Evolutionary conservation across 2,329 filamentous ascomycete species (phyloP).

Genomic region (Penicillium expansum): DNA sequence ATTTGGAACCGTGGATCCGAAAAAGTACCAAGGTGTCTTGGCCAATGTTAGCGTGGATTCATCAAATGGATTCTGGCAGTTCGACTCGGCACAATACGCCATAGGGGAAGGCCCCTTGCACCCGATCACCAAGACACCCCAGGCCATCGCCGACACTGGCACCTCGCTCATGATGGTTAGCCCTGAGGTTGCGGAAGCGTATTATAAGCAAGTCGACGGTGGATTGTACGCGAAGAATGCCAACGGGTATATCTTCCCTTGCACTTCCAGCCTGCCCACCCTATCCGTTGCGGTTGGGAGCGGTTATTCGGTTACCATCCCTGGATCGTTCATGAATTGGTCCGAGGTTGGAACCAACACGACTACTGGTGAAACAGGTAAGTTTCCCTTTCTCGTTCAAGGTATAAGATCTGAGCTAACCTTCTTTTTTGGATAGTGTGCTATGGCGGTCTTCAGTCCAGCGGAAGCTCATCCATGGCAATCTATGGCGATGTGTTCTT

Average conservation of each 20-base stretch:
- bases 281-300: constrained; percentile 55
- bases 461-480: constrained; percentile 54
- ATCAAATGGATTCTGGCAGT: constrained; percentile 67
- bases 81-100: constrained; percentile 56
- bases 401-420: background rate
- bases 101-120: constrained; percentile 49
- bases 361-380: constrained; percentile 39
- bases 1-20: constrained; percentile 67
- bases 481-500: constrained; percentile 63
- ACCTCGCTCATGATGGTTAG: constrained; percentile 65
- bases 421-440: constrained; percentile 43
- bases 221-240: constrained; percentile 46
- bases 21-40: constrained; percentile 62
- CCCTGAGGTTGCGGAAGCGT: constrained; percentile 55
- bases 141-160: constrained; percentile 66
- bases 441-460: constrained; percentile 60
- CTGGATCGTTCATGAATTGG: constrained; percentile 57
- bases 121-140: constrained; percentile 29
- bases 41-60: constrained; percentile 61
- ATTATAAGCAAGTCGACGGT: constrained; percentile 57
- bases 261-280: constrained; percentile 53
- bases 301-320: constrained; percentile 51
- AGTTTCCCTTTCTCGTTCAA: constrained; percentile 18
- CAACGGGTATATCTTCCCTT: constrained; percentile 59
- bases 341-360: constrained; percentile 49